Conservation (phyloP, 331 rosid genomes). For the Malus hybrid region DNA sequence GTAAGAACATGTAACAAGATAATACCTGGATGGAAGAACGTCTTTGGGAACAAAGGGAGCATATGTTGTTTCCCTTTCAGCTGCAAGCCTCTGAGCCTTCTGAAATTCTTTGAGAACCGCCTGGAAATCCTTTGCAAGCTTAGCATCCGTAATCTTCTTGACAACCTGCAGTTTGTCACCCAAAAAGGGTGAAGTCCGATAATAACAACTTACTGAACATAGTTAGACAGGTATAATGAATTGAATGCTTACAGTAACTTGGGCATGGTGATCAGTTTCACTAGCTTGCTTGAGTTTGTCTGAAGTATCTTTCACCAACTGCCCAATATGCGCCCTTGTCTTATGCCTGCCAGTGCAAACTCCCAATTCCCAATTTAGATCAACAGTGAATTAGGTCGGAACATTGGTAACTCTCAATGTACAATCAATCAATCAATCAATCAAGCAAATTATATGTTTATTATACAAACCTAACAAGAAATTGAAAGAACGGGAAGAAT, state of each 20-base stretch:
- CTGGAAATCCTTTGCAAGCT: slow-evolving; percentile 29
- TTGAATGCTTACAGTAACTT: slow-evolving; percentile 16
- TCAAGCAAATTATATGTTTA: neutral
- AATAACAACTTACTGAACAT: neutral
- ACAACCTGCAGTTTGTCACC: slow-evolving; percentile 8
- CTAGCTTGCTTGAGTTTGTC: slow-evolving; percentile 20
- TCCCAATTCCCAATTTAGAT: neutral
- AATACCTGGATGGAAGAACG: slow-evolving; percentile 11
- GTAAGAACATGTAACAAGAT: neutral
- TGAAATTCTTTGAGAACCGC: slow-evolving; percentile 20
- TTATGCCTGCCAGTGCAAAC: slow-evolving; percentile 8
- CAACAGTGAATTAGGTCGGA: too few species aligned
- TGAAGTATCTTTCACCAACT: slow-evolving; percentile 23
- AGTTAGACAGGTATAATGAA: neutral
- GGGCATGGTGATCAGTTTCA: slow-evolving; percentile 11
- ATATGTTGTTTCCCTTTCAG: slow-evolving; percentile 23
- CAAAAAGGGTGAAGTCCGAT: neutral
- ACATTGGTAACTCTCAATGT: neutral
- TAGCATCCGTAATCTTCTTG: slow-evolving; percentile 27
- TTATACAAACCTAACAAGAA: neutral
- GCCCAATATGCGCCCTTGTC: slow-evolving; percentile 23
- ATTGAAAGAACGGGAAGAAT: neutral
- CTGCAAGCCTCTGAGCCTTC: slow-evolving; percentile 32
- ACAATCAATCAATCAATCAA: neutral
- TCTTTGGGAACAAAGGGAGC: slow-evolving; percentile 24